Evolutionary conservation across 2,329 filamentous ascomycete genomes (phyloP).

Genomic region (Elsinoe australis): DNA sequence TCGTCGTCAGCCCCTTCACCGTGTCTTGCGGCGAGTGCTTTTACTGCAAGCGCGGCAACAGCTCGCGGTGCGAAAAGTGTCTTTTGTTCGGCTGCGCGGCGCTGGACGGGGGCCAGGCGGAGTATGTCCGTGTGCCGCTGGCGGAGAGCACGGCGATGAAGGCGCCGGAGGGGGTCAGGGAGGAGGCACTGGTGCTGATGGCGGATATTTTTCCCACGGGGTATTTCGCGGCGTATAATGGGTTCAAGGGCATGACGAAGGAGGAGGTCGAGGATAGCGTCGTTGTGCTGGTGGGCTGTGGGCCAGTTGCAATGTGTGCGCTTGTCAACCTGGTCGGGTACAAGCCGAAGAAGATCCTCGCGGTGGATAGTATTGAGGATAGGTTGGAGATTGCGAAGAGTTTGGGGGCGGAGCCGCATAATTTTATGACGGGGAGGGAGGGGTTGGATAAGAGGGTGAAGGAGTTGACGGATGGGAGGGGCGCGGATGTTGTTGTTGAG

Average conservation of each 20-base stretch:
- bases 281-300: slow-evolving; percentile 76
- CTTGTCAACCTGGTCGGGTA: slow-evolving; percentile 68
- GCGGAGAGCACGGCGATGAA: slow-evolving; percentile 75
- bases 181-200: slow-evolving; percentile 75
- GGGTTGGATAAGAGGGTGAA: slow-evolving; percentile 61
- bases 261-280: slow-evolving; percentile 58
- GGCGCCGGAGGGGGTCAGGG: slow-evolving; percentile 61
- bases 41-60: slow-evolving; percentile 70
- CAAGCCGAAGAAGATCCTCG: slow-evolving; percentile 67
- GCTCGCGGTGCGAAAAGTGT: slow-evolving; percentile 66
- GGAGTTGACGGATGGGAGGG: slow-evolving; percentile 68
- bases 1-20: slow-evolving; percentile 77
- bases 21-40: slow-evolving; percentile 71
- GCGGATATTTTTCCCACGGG: slow-evolving; percentile 83
- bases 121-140: slow-evolving; percentile 61
- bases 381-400: slow-evolving; percentile 64
- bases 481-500: slow-evolving; percentile 72
- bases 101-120: slow-evolving; percentile 29
- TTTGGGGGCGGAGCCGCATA: slow-evolving; percentile 75
- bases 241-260: slow-evolving; percentile 54
- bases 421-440: slow-evolving; percentile 61
- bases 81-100: slow-evolving; percentile 60
- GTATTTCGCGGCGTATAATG: slow-evolving; percentile 75
- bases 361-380: slow-evolving; percentile 51
- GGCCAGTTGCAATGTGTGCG: slow-evolving; percentile 72